Base-by-base conservation (phyloP, 305 asterid genomes). In the Caryopteris hybrid region DNA sequence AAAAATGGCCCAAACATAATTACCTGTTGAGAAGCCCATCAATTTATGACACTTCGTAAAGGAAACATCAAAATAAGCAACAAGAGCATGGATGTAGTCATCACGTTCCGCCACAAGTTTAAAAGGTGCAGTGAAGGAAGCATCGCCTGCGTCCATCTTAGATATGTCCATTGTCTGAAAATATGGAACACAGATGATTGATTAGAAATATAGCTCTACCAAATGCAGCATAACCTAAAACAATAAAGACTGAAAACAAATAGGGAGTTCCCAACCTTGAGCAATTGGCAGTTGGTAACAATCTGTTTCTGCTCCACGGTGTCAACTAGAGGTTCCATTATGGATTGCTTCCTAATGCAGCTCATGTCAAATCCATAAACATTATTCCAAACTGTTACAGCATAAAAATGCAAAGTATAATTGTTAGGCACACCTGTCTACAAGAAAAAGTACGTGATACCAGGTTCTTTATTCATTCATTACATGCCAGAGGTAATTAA, bases 341-440 rank as follows among this genome's bases (percentile, higher is more conserved):
- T 89, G 70, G 96, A 74, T 76, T 82, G 96, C 85, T 89, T 91
- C 86, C 97, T 80, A 29, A 91, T 91, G 83, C 98, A 94, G 84
- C 96, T 91, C 99, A 94, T 94, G 73, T 94, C 85, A 66, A 91
- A 94, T 69, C 98, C 98, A 27, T 89, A 94, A 5, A 91, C 97
- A 76, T 72, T 74, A 78, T 91, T 89, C 97, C 99, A 94, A 66
- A 89, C 99, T 94, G 95, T 22, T 20, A 66, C 52, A 42, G 18
- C 38, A 58, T n/a, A 25, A 65, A 75, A 50, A 62, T 41, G 41
- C 48, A 64, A 54, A 69, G 12, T 8, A 42, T 7, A 60, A n/a
- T n/a, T 53, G 59, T 73, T 66, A 21, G 43, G 9, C 38, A 69
- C 22, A 14, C 55, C 54, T 8, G 18, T 18, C 55, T 9, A 25